Conservation (phyloP, 257 asterid species). For the Fraxinus anomala region DNA sequence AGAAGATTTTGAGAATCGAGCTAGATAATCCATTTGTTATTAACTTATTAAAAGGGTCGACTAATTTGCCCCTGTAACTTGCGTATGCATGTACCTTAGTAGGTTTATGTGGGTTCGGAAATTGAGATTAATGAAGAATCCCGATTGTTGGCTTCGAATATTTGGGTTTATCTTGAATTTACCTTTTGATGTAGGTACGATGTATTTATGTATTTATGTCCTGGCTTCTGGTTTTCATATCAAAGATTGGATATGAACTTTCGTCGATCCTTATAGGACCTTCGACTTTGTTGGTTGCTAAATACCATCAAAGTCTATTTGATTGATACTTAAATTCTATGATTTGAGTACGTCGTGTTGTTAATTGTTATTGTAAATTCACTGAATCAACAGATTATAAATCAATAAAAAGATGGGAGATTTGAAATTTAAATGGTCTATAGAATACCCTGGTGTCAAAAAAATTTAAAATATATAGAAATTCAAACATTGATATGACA, state of each 20-base stretch:
- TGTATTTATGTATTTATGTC: not conserved
- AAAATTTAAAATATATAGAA: no score
- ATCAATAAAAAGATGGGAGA: no score
- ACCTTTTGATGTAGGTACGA: not conserved
- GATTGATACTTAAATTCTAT: no score
- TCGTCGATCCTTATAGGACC: not conserved
- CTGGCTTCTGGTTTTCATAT: not conserved
- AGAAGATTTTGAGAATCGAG: constrained; percentile 64
- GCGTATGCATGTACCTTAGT: constrained; percentile 28
- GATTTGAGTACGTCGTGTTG: not conserved
- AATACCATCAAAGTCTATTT: no score
- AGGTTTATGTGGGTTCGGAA: constrained; percentile 55
- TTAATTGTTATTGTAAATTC: no score
- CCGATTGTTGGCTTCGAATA: not conserved
- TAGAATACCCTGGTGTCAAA: no score
- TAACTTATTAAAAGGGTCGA: not conserved
- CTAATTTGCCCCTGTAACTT: not conserved
- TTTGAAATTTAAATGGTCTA: no score
- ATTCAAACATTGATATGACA: no score
- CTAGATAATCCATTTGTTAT: constrained; percentile 37
- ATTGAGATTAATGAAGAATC: constrained; percentile 69
- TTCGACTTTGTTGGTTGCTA: not conserved
- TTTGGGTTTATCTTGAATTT: not conserved
- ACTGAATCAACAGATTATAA: no score
- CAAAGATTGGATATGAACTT: not conserved